Conservation (phyloP, 768 basidiomycete genomes). For the Auriscalpium microsporum region DNA sequence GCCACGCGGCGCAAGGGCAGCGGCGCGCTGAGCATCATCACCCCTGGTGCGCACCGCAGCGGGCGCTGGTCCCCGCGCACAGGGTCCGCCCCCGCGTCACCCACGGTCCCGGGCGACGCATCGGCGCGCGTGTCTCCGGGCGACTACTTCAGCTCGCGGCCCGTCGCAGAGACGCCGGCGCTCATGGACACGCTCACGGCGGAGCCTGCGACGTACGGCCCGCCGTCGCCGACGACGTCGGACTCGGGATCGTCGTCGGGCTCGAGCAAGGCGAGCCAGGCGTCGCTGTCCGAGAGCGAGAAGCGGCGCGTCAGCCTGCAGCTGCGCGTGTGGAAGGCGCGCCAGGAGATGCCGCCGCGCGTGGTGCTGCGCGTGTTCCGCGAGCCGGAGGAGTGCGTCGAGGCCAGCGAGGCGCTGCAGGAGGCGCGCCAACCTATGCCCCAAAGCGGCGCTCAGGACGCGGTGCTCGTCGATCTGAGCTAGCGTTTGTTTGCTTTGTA, state of each 20-base stretch:
- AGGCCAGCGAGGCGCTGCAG: slow-evolving; percentile 39
- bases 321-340: slow-evolving; percentile 52
- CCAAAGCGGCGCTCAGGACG: too few species aligned
- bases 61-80: background rate
- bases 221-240: background rate
- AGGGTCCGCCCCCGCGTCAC: background rate
- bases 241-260: background rate
- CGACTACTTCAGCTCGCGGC: background rate
- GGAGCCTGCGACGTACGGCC: slow-evolving; percentile 4
- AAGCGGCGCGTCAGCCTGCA: slow-evolving; percentile 53
- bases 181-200: background rate
- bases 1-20: background rate
- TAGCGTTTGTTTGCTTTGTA: too few species aligned
- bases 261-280: background rate
- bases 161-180: background rate
- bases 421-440: too few species aligned
- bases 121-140: background rate
- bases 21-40: slow-evolving; percentile 1
- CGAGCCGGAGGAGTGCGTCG: slow-evolving; percentile 60
- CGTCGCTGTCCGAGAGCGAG: slow-evolving; percentile 40
- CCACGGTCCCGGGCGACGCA: background rate
- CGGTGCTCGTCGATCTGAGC: too few species aligned
- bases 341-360: slow-evolving; percentile 47
- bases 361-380: slow-evolving; percentile 60
- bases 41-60: background rate